These are phyloP conservation scores for Zalaria obscura DNA, from an alignment of 2,329 filamentous ascomycete species.

Conservation along the genomic window DNA sequence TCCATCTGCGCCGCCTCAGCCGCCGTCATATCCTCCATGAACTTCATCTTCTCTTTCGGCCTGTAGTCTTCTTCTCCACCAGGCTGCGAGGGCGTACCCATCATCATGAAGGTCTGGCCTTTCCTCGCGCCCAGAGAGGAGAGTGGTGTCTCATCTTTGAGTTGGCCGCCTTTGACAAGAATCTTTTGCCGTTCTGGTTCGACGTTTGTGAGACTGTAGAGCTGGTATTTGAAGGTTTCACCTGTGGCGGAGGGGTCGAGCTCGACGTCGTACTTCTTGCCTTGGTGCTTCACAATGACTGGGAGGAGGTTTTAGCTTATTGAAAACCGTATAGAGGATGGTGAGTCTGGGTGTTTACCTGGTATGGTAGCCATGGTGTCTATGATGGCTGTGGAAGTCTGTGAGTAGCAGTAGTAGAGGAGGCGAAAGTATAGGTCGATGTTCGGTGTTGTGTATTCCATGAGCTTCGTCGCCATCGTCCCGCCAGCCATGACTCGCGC, in stretches of 20 bases:
- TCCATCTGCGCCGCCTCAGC: conserved; percentile 73
- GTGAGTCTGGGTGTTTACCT: conserved; percentile 3
- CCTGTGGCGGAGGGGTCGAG: conserved; percentile 73
- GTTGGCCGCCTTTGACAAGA: conserved; percentile 79
- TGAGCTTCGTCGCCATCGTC: no score
- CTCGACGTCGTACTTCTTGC: conserved; percentile 90
- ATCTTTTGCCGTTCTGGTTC: conserved; percentile 96
- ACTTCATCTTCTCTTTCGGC: conserved; percentile 71
- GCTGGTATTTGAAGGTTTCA: conserved; percentile 88
- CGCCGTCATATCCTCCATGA: conserved; percentile 95
- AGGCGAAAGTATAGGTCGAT: no score
- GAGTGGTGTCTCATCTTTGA: conserved; percentile 89
- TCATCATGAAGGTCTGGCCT: conserved; percentile 85
- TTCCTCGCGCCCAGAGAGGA: conserved; percentile 73
- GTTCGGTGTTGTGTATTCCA: no score
- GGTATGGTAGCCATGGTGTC: conserved; percentile 17
- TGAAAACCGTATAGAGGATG: not conserved
- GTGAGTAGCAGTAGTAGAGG: not conserved
- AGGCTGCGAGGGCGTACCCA: conserved; percentile 70
- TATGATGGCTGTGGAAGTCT: not conserved
- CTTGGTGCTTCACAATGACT: conserved; percentile 91
- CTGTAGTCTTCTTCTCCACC: conserved; percentile 45
- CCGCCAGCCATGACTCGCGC: no score
- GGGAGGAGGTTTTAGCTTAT: conserved; percentile 1
- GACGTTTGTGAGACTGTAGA: conserved; percentile 89